Conservation (phyloP, 2,329 filamentous ascomycete species). For the Stylonectria norvegica region DNA sequence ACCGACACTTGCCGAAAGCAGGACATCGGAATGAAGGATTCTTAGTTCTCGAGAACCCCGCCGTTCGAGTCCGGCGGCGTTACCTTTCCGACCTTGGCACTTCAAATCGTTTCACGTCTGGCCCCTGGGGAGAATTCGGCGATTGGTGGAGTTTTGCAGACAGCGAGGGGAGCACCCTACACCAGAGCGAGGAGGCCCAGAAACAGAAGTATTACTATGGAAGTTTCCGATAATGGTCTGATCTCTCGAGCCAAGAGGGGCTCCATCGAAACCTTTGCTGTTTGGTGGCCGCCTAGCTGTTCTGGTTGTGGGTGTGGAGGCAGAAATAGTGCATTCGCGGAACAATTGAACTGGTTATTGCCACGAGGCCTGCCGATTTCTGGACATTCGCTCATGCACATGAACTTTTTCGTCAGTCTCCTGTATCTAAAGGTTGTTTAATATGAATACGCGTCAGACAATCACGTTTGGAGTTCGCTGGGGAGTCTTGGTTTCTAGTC, state of each 20-base stretch:
- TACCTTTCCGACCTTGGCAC: slow-evolving; percentile 6
- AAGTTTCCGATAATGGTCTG: slow-evolving; percentile 3
- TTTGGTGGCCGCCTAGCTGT: too few relatives aligned
- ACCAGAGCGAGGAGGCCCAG: slow-evolving; percentile 9
- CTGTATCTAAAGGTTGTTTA: too few relatives aligned
- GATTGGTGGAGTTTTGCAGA: slow-evolving; percentile 17
- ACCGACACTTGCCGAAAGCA: slow-evolving; percentile 1
- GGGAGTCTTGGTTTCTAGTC: too few relatives aligned
- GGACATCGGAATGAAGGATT: slow-evolving; percentile 11
- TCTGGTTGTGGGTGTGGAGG: too few relatives aligned
- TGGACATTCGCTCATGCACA: too few relatives aligned
- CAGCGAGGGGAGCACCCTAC: neutral
- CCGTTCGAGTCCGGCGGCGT: slow-evolving; percentile 14
- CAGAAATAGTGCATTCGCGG: too few relatives aligned
- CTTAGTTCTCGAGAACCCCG: slow-evolving; percentile 13
- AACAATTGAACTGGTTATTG: too few relatives aligned
- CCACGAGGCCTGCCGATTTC: too few relatives aligned
- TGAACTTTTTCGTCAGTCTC: too few relatives aligned
- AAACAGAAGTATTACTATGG: slow-evolving; percentile 12
- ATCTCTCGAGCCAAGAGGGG: slow-evolving; percentile 13
- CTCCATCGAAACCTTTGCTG: slow-evolving; percentile 11
- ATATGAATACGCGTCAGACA: too few relatives aligned
- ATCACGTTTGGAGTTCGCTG: too few relatives aligned
- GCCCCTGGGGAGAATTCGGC: slow-evolving; percentile 7
- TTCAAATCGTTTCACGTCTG: slow-evolving; percentile 14